A percentile compares a stretch with the other conserved stretches of the same genome.
Conservation (phyloP, 495 filamentous ascomycete species). For the Clohesyomyces aquaticus region DNA sequence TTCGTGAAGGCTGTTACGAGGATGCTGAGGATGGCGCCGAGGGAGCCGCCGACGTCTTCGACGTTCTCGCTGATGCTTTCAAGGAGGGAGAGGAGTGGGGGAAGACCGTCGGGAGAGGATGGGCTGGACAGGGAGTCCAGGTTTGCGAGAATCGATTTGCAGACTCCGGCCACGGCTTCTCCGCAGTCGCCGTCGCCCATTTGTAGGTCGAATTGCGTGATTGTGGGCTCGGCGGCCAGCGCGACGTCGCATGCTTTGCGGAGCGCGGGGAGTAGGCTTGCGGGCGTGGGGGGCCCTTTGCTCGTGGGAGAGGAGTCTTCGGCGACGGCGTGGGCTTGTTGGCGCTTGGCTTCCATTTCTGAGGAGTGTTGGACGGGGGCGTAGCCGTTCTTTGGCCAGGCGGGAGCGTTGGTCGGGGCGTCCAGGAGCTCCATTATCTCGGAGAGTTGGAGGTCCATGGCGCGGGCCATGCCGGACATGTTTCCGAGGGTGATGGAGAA, state of each 20-base stretch:
- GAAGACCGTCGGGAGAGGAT: slow-evolving; percentile 45
- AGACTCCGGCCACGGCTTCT: slow-evolving; percentile 58
- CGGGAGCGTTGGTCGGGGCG: slow-evolving; percentile 57
- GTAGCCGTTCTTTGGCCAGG: slow-evolving; percentile 50
- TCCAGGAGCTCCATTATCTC: slow-evolving; percentile 61
- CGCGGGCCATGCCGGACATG: slow-evolving; percentile 52
- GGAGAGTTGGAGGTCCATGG: slow-evolving; percentile 49
- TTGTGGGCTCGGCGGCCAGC: slow-evolving; percentile 59
- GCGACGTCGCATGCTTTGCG: slow-evolving; percentile 56
- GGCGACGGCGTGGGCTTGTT: slow-evolving; percentile 28
- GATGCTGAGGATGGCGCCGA: slow-evolving; percentile 64
- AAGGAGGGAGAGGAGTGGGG: slow-evolving; percentile 57
- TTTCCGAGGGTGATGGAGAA: slow-evolving; percentile 65
- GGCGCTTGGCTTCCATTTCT: slow-evolving; percentile 16
- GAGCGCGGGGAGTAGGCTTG: slow-evolving; percentile 54
- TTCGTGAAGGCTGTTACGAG: slow-evolving; percentile 61
- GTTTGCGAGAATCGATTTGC: slow-evolving; percentile 44
- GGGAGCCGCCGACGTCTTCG: slow-evolving; percentile 64
- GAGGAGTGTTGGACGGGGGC: slow-evolving; percentile 31
- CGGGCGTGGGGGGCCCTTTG: slow-evolving; percentile 20
- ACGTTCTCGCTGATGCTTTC: slow-evolving; percentile 60
- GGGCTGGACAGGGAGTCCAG: slow-evolving; percentile 39
- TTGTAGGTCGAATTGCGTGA: slow-evolving; percentile 65
- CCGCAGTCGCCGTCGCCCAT: slow-evolving; percentile 71
- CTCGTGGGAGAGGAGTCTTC: neutral